Percentiles rank a stretch among this genome's conserved stretches.
phyloP scores from a whole-genome alignment of 306 rosid species.

The Fagus sylvatica region DNA sequence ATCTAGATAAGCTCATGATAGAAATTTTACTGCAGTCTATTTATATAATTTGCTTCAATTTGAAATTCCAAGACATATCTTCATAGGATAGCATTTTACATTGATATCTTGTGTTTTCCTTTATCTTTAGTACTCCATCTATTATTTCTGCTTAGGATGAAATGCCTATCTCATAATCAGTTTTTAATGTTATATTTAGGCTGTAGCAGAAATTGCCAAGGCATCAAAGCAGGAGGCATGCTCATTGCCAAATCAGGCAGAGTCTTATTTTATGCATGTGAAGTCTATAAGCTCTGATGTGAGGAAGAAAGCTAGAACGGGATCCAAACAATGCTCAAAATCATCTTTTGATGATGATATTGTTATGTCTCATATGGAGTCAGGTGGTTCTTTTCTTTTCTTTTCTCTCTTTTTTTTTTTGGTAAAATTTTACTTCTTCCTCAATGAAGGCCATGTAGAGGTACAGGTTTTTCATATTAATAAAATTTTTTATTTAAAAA shows the following conservation, averaged over 20 bases:
- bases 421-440: no score
- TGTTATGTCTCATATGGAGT: constrained; percentile 22
- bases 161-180: constrained; percentile 13
- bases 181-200: constrained; percentile 45
- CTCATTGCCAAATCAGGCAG: constrained; percentile 61
- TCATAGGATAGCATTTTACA: not conserved
- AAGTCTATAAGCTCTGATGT: constrained; percentile 46
- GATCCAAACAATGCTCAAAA: constrained; percentile 37
- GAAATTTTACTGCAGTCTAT: not conserved
- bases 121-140: no score
- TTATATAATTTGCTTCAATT: no score
- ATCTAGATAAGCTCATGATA: not conserved
- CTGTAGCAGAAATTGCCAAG: constrained; percentile 78
- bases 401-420: not conserved
- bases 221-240: constrained; percentile 77
- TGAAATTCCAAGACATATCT: not conserved
- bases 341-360: constrained; percentile 10
- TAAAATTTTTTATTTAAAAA: no score
- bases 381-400: constrained; percentile 33
- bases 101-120: not conserved
- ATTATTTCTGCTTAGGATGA: not conserved
- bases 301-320: constrained; percentile 30
- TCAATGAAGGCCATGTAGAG: not conserved
- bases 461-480: no score
- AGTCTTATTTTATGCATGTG: constrained; percentile 59